Evolutionary conservation across 441 rosid genomes (phyloP).

Genomic region (Croton setiger): DNA sequence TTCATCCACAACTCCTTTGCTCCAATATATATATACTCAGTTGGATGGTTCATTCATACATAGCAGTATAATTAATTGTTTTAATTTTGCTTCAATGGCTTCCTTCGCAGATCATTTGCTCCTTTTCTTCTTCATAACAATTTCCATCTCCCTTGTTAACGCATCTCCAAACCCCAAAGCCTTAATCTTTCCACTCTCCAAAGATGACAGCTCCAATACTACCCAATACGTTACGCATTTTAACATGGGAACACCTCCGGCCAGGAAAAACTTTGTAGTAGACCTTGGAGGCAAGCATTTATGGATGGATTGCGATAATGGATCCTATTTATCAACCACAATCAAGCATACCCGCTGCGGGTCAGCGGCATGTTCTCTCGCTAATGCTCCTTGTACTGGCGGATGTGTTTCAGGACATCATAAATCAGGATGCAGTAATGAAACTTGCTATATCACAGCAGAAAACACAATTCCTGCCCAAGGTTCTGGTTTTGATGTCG

Average conservation of each 20-base stretch:
- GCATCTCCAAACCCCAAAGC: conserved; percentile 17
- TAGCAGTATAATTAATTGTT: background rate
- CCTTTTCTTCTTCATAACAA: background rate
- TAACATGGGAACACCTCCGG: conserved; percentile 16
- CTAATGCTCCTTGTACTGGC: conserved; percentile 15
- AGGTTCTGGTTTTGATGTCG: conserved; percentile 19
- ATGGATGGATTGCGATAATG: conserved; percentile 21
- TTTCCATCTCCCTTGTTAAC: background rate
- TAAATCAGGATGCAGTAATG: conserved; percentile 53
- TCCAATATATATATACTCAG: too few species aligned
- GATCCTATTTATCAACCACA: conserved; percentile 6
- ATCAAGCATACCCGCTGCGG: conserved; percentile 14
- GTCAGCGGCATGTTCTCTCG: conserved; percentile 18
- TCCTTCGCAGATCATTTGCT: background rate
- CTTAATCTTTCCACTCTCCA: conserved; percentile 14
- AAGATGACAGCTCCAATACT: conserved; percentile 1
- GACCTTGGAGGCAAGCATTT: conserved; percentile 17
- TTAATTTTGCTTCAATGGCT: conserved; percentile 9
- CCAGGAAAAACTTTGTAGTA: conserved; percentile 4
- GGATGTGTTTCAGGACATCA: conserved; percentile 21
- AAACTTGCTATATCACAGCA: conserved; percentile 41
- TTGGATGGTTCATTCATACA: background rate
- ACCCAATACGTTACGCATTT: conserved; percentile 12
- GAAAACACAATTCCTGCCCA: conserved; percentile 30
- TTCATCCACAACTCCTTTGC: too few species aligned